Conservation (phyloP, 305 asterid species). For the Fraxinus nigra region DNA sequence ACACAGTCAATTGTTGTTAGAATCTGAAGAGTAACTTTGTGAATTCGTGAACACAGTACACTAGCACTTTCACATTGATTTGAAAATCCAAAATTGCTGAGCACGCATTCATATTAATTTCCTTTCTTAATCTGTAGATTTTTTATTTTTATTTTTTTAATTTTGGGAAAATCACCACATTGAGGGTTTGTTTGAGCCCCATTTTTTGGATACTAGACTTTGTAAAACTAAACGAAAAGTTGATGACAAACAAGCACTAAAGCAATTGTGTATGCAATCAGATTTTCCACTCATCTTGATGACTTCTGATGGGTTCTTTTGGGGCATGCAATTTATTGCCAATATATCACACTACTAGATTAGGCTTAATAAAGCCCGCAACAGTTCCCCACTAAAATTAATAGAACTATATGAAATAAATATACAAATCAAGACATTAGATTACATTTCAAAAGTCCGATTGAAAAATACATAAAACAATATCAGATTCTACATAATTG, state of each 20-base stretch:
- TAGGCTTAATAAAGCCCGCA: background rate
- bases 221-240: background rate
- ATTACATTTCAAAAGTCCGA: background rate
- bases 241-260: background rate
- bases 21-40: background rate
- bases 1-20: background rate
- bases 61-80: background rate
- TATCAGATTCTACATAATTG: slow-evolving; percentile 9
- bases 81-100: background rate
- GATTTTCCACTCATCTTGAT: background rate
- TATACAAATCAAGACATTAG: background rate
- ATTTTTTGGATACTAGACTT: too few species aligned
- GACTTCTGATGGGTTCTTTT: background rate
- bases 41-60: background rate
- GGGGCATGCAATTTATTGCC: background rate
- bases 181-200: background rate
- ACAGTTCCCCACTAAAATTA: background rate
- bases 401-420: background rate
- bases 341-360: background rate
- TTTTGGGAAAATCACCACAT: background rate
- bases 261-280: background rate
- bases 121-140: background rate
- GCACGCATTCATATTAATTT: background rate
- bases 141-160: too few species aligned
- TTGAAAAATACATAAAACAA: background rate